Base-by-base conservation (phyloP, 345 rosid genomes). In the Dovyalis caffra region DNA sequence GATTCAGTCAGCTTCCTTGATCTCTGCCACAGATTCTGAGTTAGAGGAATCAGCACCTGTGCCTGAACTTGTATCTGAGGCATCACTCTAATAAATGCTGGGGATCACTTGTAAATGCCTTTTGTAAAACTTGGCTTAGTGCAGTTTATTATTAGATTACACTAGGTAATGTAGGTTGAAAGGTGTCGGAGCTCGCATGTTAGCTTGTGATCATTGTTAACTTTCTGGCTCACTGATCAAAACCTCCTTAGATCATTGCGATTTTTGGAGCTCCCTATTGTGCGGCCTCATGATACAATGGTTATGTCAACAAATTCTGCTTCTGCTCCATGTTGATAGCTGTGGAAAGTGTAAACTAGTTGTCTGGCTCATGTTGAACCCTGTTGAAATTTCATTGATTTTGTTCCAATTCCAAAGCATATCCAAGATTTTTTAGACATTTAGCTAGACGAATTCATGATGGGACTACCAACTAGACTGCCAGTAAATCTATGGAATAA, bases 1-100 rank as follows among this genome's bases (percentile, higher is more conserved):
- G 90, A 95, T 93, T 74, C 96, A 95, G 74, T 90, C 98, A 0
- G 98, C 94, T 38, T 93, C 98, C 4, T 82, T 95, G 49, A 90
- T 93, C 60, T 88, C 99, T 1, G 90, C 85, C 5, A 57, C 92
- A 11, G 97, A 87, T 64, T 70, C 85, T 21, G 92, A 81, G 23
- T 76, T 78, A 4, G 85, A 83, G 35, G 88, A 86, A 31, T 56
- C 9, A 12, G 62, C 45, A 62, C 49, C 15, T 12, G 12, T 16
- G 53, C n/a, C 53, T 47, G 53, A 5, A 47, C n/a, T 57, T 11
- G 35, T 66, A 66, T 56, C 72, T 8, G 51, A 74, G 71, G 43
- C 66, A 37, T 65, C 67, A 43, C 40, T 57, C 25, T 70, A 69
- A 33, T 34, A 28, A n/a, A 60, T 37, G 60, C 43, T 71, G 0